These are phyloP conservation scores for Nemania sp. DNA, from an alignment of 2,329 filamentous ascomycete species.

Conservation along the genomic window DNA sequence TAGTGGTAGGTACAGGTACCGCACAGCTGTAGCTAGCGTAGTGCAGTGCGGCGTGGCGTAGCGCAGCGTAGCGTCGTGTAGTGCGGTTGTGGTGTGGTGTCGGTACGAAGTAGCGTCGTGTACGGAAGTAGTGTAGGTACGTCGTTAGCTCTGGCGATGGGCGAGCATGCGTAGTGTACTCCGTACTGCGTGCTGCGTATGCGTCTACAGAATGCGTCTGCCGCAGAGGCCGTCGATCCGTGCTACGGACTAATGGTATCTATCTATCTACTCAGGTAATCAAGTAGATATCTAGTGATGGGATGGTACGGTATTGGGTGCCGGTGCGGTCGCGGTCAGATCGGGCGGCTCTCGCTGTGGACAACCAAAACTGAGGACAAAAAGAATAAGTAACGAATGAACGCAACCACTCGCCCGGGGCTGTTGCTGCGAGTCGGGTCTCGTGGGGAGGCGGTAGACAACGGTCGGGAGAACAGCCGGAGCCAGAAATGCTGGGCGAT, in stretches of 20 bases:
- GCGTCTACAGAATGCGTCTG: too few relatives aligned
- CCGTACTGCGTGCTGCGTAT: too few relatives aligned
- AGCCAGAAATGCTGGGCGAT: constrained; percentile 29
- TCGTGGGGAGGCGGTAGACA: constrained; percentile 29
- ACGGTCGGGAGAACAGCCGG: constrained; percentile 33
- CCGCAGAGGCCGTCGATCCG: constrained; percentile 21
- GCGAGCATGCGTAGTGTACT: too few relatives aligned
- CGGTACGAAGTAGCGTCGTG: too few relatives aligned
- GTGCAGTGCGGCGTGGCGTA: too few relatives aligned
- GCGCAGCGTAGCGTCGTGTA: not conserved
- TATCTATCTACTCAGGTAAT: not conserved
- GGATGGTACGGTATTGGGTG: not conserved
- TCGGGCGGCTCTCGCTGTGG: constrained; percentile 24
- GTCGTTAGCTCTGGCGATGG: constrained; percentile 24
- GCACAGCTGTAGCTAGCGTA: not conserved
- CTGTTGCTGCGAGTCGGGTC: constrained; percentile 20
- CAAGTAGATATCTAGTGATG: not conserved
- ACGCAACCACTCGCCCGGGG: constrained; percentile 35
- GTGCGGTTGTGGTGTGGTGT: not conserved
- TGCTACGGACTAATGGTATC: constrained; percentile 19
- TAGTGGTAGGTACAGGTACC: not conserved
- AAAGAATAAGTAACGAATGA: constrained; percentile 32
- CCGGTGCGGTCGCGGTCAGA: constrained; percentile 7
- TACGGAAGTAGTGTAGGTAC: not conserved
- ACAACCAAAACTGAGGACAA: constrained; percentile 26